Conservation (phyloP, 2,329 filamentous ascomycete species). For the Acephala macrosclerotiorum region DNA sequence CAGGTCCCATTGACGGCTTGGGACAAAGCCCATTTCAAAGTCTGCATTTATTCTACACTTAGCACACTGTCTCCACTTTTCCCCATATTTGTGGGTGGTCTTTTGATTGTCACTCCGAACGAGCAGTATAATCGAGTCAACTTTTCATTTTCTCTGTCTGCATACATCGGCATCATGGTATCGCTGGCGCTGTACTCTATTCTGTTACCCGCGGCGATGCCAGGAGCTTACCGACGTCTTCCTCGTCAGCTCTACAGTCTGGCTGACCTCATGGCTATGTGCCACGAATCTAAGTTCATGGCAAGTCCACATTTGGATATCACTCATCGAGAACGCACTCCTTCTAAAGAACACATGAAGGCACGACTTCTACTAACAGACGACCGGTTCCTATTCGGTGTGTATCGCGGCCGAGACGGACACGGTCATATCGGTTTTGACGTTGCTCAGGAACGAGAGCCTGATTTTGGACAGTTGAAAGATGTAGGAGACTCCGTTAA, state of each 20-base stretch:
- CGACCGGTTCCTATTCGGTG: conserved; percentile 3
- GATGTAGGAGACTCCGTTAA: not conserved
- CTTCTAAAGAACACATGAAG: conserved; percentile 6
- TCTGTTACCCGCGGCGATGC: conserved; percentile 11
- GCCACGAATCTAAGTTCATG: conserved; percentile 7
- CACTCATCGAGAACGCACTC: not conserved
- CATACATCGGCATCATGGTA: conserved; percentile 19
- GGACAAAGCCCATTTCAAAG: conserved; percentile 12
- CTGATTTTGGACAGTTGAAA: not conserved
- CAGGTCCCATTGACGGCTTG: conserved; percentile 17
- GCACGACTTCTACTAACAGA: conserved; percentile 7
- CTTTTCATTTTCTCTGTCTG: conserved; percentile 14
- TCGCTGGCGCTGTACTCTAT: conserved; percentile 10
- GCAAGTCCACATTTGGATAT: conserved; percentile 6
- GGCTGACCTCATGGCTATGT: conserved; percentile 9
- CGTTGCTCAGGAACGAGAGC: not conserved
- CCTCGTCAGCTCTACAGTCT: conserved; percentile 18
- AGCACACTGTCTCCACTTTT: conserved; percentile 13
- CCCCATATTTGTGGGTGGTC: conserved; percentile 19
- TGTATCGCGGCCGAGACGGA: conserved; percentile 3
- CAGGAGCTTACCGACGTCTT: conserved; percentile 6
- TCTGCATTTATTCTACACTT: conserved; percentile 17
- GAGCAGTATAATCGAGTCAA: conserved; percentile 14
- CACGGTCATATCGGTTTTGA: conserved; percentile 4
- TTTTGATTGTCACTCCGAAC: conserved; percentile 10